Percentiles rank a stretch among this genome's conserved stretches.
These are phyloP conservation scores for Globisporangium sylvaticum DNA, from an alignment of 352 stramenopile genomes.

Conservation along the genomic window DNA sequence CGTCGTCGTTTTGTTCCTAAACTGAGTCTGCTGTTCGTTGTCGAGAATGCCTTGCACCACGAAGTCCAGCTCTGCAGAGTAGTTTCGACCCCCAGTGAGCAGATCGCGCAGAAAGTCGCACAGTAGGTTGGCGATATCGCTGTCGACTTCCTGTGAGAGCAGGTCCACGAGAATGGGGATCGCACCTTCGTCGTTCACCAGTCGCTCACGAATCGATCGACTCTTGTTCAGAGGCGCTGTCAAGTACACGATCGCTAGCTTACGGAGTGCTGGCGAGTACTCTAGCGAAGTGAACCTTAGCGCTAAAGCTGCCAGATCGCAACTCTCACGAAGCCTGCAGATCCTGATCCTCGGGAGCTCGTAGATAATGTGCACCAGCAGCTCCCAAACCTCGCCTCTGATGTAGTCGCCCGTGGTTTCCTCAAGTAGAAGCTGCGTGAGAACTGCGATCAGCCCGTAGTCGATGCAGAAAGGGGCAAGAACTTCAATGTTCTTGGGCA, in stretches of 20 bases:
- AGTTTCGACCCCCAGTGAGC: not conserved
- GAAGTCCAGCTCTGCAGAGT: not conserved
- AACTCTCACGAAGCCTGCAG: slow-evolving; percentile 1
- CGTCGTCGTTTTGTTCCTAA: not conserved
- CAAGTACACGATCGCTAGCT: slow-evolving; percentile 9
- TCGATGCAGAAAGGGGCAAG: slow-evolving; percentile 8
- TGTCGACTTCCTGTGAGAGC: slow-evolving; percentile 2
- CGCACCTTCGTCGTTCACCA: slow-evolving; percentile 2
- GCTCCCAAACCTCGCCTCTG: slow-evolving; percentile 1
- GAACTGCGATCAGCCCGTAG: slow-evolving; percentile 1
- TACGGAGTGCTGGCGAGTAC: not conserved
- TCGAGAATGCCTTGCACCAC: slow-evolving; percentile 11
- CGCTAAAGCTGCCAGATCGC: not conserved
- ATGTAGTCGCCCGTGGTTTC: slow-evolving; percentile 1
- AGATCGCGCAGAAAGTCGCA: slow-evolving; percentile 5
- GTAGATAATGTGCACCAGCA: slow-evolving; percentile 9
- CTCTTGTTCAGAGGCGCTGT: slow-evolving; percentile 8
- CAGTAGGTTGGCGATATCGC: not conserved
- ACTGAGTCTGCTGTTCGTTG: not conserved
- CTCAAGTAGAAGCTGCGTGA: not conserved
- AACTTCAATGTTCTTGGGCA: slow-evolving; percentile 6
- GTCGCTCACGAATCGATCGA: not conserved
- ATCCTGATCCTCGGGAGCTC: slow-evolving; percentile 4
- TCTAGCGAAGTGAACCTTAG: not conserved
- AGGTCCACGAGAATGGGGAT: slow-evolving; percentile 2